A percentile compares a stretch with the other conserved stretches of the same genome.
Conservation (phyloP, 208 protist species). For the Crithidia sp. region DNA sequence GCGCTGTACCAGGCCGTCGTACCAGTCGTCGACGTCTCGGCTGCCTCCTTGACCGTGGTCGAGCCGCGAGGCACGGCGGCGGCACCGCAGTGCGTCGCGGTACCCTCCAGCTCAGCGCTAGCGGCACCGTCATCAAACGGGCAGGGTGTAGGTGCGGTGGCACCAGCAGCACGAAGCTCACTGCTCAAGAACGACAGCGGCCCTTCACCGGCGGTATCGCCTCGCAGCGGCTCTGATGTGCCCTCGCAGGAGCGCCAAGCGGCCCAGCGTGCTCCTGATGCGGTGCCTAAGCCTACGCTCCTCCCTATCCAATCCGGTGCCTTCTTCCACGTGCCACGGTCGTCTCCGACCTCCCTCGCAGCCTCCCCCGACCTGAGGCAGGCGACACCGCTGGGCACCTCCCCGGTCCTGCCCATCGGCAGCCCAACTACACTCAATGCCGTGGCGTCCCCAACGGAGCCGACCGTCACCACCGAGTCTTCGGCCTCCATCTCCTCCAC, state of each 20-base stretch:
- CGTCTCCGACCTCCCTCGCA: neutral
- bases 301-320: neutral
- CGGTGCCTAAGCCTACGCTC: neutral
- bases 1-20: constrained; percentile 1
- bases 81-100: neutral
- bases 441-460: neutral
- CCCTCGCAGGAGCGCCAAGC: no score
- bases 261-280: no score
- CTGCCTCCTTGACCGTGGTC: neutral
- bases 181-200: no score
- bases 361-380: neutral
- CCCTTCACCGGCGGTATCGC: no score
- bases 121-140: no score
- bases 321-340: neutral
- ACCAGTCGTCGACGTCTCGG: neutral
- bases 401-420: neutral
- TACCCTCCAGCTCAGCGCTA: neutral
- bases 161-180: no score
- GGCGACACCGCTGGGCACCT: neutral
- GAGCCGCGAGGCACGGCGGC: neutral
- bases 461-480: neutral
- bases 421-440: neutral
- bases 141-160: no score
- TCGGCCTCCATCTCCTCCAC: neutral
- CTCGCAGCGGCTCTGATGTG: no score